Evolutionary conservation across 345 rosid genomes (phyloP), one percentile per base, ranked within the genome.

Genomic region (Hypericum perforatum): DNA sequence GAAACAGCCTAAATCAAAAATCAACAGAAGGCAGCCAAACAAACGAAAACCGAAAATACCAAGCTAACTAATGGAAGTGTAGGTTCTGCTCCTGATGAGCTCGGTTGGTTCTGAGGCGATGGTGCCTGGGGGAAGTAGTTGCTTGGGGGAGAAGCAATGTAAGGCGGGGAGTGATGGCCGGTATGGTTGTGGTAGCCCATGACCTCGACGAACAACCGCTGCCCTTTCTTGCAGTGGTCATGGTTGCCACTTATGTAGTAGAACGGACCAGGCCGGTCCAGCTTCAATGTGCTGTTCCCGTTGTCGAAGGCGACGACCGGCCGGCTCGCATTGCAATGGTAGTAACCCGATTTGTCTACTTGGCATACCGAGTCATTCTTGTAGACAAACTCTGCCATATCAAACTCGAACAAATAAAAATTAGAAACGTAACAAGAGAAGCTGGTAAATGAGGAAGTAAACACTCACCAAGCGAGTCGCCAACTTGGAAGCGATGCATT

Each of bases 301-400:
- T 82, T 74, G 84, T 78, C 66, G 67, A 75, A 78, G 13, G 66
- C 70, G 5, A 58, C 41, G 11, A 71, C 59, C 0, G 84, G 72
- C 4, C 67, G 56, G 70, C 73, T 78, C 3, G 58, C 32, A 63
- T 76, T 77, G 76, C 96, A 88, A 51, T 88, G 94, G 74, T 70
- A 78, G 64, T 74, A 85, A 0, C 84, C 80, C 77, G 77, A 74
- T 74, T 85, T 82, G 62, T 85, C 96, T 12, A 88, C 96, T 59
- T 73, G 70, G 37, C 82, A 50, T 10, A 82, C 88, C 1, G 96
- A 88, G 59, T 85, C 94, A 15, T 82, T 77, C 57, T 67, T 66
- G 81, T 85, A 88, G 68, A 63, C 79, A 53, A 88, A 88, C 5
- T 63, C 88, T 85, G 62, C 65, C 57, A 6, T 39, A 13, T 8